Percentiles rank a stretch among this genome's conserved stretches.
These are phyloP conservation scores for Pythium grandisporangium DNA, from an alignment of 352 stramenopile species.

Conservation along the genomic window DNA sequence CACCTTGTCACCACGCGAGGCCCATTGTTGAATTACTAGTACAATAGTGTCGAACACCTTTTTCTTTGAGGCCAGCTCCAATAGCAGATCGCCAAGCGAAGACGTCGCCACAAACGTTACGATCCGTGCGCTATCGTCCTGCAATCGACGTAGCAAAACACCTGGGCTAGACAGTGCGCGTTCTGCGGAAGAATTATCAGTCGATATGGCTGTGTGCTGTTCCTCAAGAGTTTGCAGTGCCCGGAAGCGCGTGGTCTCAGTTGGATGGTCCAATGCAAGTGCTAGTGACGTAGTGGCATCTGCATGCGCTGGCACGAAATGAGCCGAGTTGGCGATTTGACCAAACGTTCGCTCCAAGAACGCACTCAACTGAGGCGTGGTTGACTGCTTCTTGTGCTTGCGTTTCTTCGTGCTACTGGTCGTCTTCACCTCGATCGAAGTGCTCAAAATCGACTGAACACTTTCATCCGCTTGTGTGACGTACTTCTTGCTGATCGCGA, in stretches of 20 bases:
- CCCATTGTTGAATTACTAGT: conserved; percentile 45
- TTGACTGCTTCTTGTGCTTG: too few relatives aligned
- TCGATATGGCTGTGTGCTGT: conserved; percentile 23
- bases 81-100: conserved; percentile 40
- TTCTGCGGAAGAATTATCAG: conserved; percentile 7
- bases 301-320: conserved; percentile 53
- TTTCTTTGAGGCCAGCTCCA: conserved; percentile 41
- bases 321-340: conserved; percentile 63
- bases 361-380: conserved; percentile 31
- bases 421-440: conserved; percentile 5
- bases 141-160: conserved; percentile 56
- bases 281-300: conserved; percentile 69
- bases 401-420: conserved; percentile 46
- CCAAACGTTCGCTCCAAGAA: conserved; percentile 65
- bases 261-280: conserved; percentile 71
- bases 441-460: conserved; percentile 6
- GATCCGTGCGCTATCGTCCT: conserved; percentile 71
- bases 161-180: conserved; percentile 37
- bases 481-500: conserved; percentile 52
- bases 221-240: conserved; percentile 59
- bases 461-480: conserved; percentile 37
- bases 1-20: conserved; percentile 3
- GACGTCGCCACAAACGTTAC: conserved; percentile 44
- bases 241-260: conserved; percentile 62
- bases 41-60: conserved; percentile 41